Conservation (phyloP, 768 basidiomycete genomes). For the Floccularia luteovirens region DNA sequence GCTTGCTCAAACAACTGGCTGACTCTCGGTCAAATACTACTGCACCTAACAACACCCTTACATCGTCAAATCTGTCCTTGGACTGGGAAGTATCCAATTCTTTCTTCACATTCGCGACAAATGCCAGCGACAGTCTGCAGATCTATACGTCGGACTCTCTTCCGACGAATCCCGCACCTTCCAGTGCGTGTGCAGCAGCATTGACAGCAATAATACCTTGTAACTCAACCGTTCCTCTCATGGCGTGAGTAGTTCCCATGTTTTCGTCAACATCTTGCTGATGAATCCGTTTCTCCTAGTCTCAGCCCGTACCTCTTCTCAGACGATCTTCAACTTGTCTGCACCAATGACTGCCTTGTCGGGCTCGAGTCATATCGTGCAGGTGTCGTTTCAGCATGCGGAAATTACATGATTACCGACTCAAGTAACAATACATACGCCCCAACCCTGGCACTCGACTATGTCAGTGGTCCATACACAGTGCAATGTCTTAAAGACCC, state of each 20-base stretch:
- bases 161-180: constrained; percentile 8
- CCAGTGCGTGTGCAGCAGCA: constrained; percentile 8
- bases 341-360: constrained; percentile 11
- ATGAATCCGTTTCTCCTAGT: too few relatives aligned
- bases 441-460: constrained; percentile 14
- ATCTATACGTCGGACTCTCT: constrained; percentile 9
- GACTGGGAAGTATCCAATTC: neutral
- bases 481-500: constrained; percentile 16
- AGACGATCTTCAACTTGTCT: constrained; percentile 8
- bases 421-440: constrained; percentile 12
- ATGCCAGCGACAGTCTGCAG: constrained; percentile 4
- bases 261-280: too few relatives aligned
- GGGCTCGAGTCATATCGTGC: constrained; percentile 13
- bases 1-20: neutral
- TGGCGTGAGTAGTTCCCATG: too few relatives aligned
- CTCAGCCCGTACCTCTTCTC: too few relatives aligned
- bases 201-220: constrained; percentile 9
- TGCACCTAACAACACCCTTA: neutral
- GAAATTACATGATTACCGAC: constrained; percentile 8
- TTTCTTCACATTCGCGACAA: constrained; percentile 7
- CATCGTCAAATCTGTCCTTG: neutral
- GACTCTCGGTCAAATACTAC: neutral
- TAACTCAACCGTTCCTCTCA: constrained; percentile 9
- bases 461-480: constrained; percentile 13
- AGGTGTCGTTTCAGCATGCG: constrained; percentile 13